Evolutionary conservation across 305 asterid species (phyloP), one percentile per base, ranked within the genome.

Genomic region (Lippia alba): DNA sequence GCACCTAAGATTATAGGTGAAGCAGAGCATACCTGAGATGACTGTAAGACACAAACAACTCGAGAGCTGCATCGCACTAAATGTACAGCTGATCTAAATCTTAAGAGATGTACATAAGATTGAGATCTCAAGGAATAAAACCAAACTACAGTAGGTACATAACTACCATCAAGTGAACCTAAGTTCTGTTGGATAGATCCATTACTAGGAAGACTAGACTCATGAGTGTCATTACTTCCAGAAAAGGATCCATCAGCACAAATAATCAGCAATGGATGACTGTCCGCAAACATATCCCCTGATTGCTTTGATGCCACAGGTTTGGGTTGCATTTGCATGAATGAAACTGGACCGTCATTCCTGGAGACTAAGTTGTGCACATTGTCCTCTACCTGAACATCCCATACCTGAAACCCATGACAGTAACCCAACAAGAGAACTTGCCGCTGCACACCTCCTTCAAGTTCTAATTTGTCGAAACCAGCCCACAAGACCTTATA

Each of bases 341-440:
- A 87, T 16, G 97, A 87, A 80, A 94, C 98, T 32, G 94, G 88
- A 49, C 99, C 96, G 72, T 94, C 99, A 65, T 88, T 89, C 83
- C 96, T 87, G 51, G 97, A 76, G 69, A 92, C 97, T 77, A 94
- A 71, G 78, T 81, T 86, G 56, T 75, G 87, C 67, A 94, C 97
- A 76, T 90, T 90, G 76, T 86, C 86, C 18, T 87, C 92, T 61
- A 76, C 91, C 76, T 94, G 96, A 67, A 90, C 96, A 82, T 94
- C 97, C 99, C 99, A 94, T 65, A 92, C 87, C 87, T 92, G 96
- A 87, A 92, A 94, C 48, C 97, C 98, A 61, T 79, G 80, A 72
- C 79, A 83, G 84, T 72, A 88, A 39, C 94, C 96, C 73, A 94
- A 85, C 87, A 91, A 84, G 64, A 87, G 84, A 71, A 87, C 80